Evolutionary conservation across 495 filamentous ascomycete genomes (phyloP), one percentile per base, ranked within the genome.

Genomic region (Penicillium desertorum): DNA sequence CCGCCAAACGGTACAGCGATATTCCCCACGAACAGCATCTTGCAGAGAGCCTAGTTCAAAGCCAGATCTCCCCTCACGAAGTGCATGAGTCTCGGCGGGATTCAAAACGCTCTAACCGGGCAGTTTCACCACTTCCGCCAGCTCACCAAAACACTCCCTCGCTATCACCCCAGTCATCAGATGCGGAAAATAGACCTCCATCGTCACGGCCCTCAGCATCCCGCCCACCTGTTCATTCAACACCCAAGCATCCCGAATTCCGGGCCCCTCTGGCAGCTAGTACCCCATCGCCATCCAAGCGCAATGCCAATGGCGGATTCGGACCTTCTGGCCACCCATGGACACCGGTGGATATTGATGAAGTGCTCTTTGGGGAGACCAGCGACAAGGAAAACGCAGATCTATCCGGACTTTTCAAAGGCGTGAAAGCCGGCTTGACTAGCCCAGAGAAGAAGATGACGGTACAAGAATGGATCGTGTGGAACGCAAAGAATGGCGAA

Each of bases 401-500:
- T 54, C 51, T 77, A 8, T 56, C 59, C 11, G 76, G 74, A 4
- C 59, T 71, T 0, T 69, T 81, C 51, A 72, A 77, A 29, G 74
- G 81, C 36, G 67, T 66, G 9, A 82, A 80, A 58, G 78, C 75
- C 25, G 79, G 80, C n/a, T 70, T 98, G 59, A 86, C 83, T 1
- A 88, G 79, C 58, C 85, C 85, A 0, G 93, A 97, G 76, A 91
- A 88, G 77, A 82, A 81, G 39, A 92, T 98, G 90, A 90, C 85
- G 0, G 91, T 98, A 2, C 89, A 95, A 68, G 86, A 96, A 71
- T 98, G 94, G 94, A 86, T 98, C 44, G 75, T 80, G 51, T 83
- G 82, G 74, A 93, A 92, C 66, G 92, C 93, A 5, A 81, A 81
- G 62, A 76, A 84, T 59, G 91, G 87, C 1, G 91, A 96, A 74